A percentile compares a stretch with the other conserved stretches of the same genome.
These are phyloP conservation scores for Corylus heterophylla DNA, from an alignment of 306 rosid genomes.

Conservation along the genomic window DNA sequence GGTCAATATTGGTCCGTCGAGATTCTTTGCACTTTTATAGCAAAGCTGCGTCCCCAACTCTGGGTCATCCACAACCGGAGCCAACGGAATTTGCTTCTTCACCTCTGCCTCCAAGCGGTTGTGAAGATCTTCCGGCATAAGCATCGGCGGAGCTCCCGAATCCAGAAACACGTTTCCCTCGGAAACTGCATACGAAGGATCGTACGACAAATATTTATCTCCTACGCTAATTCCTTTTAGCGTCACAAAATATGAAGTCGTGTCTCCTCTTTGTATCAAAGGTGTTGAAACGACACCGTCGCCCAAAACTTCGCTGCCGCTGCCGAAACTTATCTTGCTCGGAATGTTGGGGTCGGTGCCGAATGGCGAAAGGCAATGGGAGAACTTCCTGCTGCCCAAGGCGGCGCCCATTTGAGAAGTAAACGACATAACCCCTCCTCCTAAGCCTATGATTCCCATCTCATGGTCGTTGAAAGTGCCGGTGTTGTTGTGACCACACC, in stretches of 20 bases:
- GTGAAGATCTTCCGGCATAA: conserved; percentile 51
- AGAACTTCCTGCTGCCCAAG: conserved; percentile 49
- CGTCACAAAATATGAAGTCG: conserved; percentile 48
- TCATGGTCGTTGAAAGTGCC: conserved; percentile 56
- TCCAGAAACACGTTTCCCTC: conserved; percentile 55
- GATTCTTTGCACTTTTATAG: conserved; percentile 33
- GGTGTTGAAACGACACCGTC: conserved; percentile 56
- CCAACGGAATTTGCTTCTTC: conserved; percentile 28
- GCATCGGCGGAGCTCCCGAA: conserved; percentile 59
- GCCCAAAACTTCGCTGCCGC: conserved; percentile 50
- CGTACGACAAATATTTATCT: conserved; percentile 42
- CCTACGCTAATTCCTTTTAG: conserved; percentile 55
- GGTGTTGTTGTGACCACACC: conserved; percentile 55
- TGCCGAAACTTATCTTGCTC: conserved; percentile 53
- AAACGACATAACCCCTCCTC: conserved; percentile 57
- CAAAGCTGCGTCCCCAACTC: conserved; percentile 57
- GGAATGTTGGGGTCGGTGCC: conserved; percentile 42
- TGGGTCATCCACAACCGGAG: conserved; percentile 46
- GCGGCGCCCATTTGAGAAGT: conserved; percentile 47
- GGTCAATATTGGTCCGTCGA: conserved; percentile 44
- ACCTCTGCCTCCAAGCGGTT: conserved; percentile 44
- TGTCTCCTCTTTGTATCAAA: conserved; percentile 41
- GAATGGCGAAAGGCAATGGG: conserved; percentile 59
- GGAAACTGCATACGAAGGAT: conserved; percentile 27
- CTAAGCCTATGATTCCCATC: conserved; percentile 60